These are phyloP conservation scores for Pythium guiyangense DNA, from an alignment of 352 stramenopile species.

Conservation along the genomic window DNA sequence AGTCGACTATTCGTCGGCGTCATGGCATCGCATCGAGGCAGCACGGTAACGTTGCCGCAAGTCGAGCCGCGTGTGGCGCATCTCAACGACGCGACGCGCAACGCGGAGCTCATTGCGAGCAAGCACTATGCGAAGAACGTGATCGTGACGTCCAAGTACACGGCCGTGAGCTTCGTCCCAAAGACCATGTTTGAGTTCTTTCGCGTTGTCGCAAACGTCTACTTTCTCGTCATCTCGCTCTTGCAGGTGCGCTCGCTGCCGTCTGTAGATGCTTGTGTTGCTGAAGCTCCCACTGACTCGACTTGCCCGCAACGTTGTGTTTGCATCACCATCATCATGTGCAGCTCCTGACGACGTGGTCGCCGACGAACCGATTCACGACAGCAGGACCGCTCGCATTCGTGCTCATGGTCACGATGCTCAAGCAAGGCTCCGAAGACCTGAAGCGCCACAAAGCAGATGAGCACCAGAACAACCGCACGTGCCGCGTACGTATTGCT, in stretches of 20 bases:
- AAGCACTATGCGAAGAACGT: slow-evolving; percentile 59
- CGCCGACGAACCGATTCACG: slow-evolving; percentile 73
- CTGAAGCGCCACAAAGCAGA: slow-evolving; percentile 73
- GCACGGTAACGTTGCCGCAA: no score
- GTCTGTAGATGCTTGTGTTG: neutral
- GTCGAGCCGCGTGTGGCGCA: slow-evolving; percentile 40
- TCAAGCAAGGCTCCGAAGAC: slow-evolving; percentile 79
- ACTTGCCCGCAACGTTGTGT: no score
- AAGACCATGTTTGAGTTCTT: slow-evolving; percentile 94
- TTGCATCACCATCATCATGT: neutral
- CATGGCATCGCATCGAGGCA: no score
- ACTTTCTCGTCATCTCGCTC: slow-evolving; percentile 93
- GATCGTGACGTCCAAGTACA: slow-evolving; percentile 50
- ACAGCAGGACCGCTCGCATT: slow-evolving; percentile 65
- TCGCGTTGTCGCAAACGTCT: slow-evolving; percentile 92
- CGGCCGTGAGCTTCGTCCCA: slow-evolving; percentile 87
- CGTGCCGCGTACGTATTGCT: slow-evolving; percentile 34
- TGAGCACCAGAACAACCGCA: slow-evolving; percentile 49
- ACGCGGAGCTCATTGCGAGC: slow-evolving; percentile 42
- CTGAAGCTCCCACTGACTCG: neutral
- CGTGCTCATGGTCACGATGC: slow-evolving; percentile 72
- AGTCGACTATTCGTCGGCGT: no score
- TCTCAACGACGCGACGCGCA: slow-evolving; percentile 48
- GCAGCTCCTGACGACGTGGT: slow-evolving; percentile 40
- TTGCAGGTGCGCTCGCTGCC: slow-evolving; percentile 57